phyloP scores from a whole-genome alignment of 2,329 filamentous ascomycete species.

The Fusarium hainanense region DNA sequence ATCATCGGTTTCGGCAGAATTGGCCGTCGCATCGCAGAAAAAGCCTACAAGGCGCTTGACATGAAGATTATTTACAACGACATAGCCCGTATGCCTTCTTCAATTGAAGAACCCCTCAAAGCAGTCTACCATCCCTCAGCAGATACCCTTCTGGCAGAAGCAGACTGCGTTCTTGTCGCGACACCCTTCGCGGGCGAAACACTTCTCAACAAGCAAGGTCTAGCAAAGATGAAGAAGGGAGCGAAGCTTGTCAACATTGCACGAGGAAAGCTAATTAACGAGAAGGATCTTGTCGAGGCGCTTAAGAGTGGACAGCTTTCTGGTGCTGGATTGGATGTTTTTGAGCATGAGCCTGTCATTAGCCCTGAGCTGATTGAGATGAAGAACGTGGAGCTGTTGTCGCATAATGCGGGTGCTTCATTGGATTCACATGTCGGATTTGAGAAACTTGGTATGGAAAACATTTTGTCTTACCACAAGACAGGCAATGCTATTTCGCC shows the following conservation, averaged over 20 bases:
- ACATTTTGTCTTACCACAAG: conserved; percentile 39
- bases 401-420: conserved; percentile 44
- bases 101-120: conserved; percentile 24
- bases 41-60: conserved; percentile 44
- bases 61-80: conserved; percentile 48
- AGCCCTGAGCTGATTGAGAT: conserved; percentile 43
- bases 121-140: conserved; percentile 39
- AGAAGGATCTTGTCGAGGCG: conserved; percentile 74
- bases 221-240: conserved; percentile 76
- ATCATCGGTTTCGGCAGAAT: conserved; percentile 45
- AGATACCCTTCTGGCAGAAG: conserved; percentile 40
- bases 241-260: conserved; percentile 78
- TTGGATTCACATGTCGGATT: conserved; percentile 44
- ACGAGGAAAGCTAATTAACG: conserved; percentile 77
- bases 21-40: conserved; percentile 43
- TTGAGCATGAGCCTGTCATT: conserved; percentile 72
- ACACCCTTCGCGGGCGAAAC: conserved; percentile 43
- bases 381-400: conserved; percentile 45
- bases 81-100: conserved; percentile 33
- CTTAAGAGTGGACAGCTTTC: conserved; percentile 70
- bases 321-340: conserved; percentile 76
- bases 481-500: conserved; percentile 43
- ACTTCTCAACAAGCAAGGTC: conserved; percentile 61
- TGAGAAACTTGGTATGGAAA: conserved; percentile 44
- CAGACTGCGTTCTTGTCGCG: conserved; percentile 43